Percentiles rank a stretch among this genome's conserved stretches.
Conservation (phyloP, 2,329 filamentous ascomycete genomes). For the Periglandula ipomoeae region DNA sequence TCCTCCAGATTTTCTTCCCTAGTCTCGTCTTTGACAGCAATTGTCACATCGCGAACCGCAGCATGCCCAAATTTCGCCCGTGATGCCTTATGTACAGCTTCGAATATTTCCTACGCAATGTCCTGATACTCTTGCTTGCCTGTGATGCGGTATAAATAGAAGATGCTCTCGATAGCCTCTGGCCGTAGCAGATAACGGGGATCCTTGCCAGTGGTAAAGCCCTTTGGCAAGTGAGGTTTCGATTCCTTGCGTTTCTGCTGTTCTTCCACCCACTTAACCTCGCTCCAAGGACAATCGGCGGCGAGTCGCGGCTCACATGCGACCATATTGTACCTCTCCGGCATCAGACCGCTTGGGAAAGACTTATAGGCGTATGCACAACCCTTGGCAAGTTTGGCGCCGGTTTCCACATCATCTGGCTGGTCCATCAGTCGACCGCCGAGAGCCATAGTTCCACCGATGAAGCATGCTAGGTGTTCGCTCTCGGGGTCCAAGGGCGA, state of each 20-base stretch:
- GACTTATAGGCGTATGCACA: conserved; percentile 42
- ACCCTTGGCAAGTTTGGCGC: conserved; percentile 36
- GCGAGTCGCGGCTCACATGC: conserved; percentile 23
- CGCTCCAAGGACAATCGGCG: conserved; percentile 25
- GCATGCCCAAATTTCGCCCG: conserved; percentile 51
- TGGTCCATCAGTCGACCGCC: conserved; percentile 34
- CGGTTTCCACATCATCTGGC: conserved; percentile 32
- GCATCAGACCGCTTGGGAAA: conserved; percentile 42
- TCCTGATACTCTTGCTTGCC: conserved; percentile 55
- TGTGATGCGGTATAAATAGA: conserved; percentile 64
- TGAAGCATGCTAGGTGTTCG: conserved; percentile 41
- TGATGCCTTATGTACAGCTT: conserved; percentile 48
- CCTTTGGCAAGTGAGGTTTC: conserved; percentile 33
- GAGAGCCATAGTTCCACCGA: conserved; percentile 41
- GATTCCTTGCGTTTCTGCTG: conserved; percentile 9
- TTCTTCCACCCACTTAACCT: conserved; percentile 46
- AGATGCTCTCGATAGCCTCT: conserved; percentile 77
- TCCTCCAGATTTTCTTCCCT: conserved; percentile 40
- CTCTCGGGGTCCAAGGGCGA: conserved; percentile 21
- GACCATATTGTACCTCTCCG: conserved; percentile 36
- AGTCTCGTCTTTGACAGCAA: conserved; percentile 12
- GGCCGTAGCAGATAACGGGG: conserved; percentile 56
- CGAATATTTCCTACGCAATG: conserved; percentile 66
- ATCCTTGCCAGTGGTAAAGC: conserved; percentile 46
- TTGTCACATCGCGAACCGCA: conserved; percentile 51